A percentile compares a stretch with the other conserved stretches of the same genome.
These are phyloP conservation scores for Phytopythium kandeliae DNA, from an alignment of 352 stramenopile genomes.

Conservation along the genomic window DNA sequence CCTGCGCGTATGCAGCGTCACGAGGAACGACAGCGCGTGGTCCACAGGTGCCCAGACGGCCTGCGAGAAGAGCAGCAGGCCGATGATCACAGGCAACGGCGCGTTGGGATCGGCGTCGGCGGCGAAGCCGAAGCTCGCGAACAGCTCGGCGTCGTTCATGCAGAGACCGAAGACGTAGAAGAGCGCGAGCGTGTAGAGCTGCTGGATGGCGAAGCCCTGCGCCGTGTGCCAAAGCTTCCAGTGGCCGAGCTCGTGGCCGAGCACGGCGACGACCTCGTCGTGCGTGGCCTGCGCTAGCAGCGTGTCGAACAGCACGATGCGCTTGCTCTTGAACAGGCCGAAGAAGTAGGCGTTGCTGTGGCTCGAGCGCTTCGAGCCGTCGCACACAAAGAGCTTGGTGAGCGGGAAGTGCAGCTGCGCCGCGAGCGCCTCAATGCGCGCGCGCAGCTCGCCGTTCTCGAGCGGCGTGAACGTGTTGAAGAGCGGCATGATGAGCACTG, in stretches of 20 bases:
- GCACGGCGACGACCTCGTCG: slow-evolving; percentile 95
- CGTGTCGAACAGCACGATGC: slow-evolving; percentile 97
- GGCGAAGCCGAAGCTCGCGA: slow-evolving; percentile 76
- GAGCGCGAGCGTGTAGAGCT: slow-evolving; percentile 74
- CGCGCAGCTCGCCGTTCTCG: slow-evolving; percentile 86
- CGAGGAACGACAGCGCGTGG: slow-evolving; percentile 64
- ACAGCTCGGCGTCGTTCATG: slow-evolving; percentile 74
- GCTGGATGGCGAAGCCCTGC: slow-evolving; percentile 92
- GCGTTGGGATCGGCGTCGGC: slow-evolving; percentile 8
- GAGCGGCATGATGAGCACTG: slow-evolving; percentile 95
- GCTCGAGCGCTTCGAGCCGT: slow-evolving; percentile 94
- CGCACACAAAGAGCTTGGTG: slow-evolving; percentile 97
- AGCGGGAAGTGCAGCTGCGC: slow-evolving; percentile 91
- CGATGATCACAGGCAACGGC: slow-evolving; percentile 66
- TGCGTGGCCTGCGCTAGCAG: slow-evolving; percentile 90
- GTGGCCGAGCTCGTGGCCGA: slow-evolving; percentile 96
- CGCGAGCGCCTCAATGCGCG: slow-evolving; percentile 91
- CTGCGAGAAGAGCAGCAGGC: slow-evolving; percentile 81
- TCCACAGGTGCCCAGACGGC: slow-evolving; percentile 79
- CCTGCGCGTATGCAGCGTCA: slow-evolving; percentile 72
- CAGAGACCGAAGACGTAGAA: slow-evolving; percentile 81
- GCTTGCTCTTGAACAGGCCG: slow-evolving; percentile 96
- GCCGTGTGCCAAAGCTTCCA: slow-evolving; percentile 96
- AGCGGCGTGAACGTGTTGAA: slow-evolving; percentile 96
- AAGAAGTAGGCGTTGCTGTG: slow-evolving; percentile 90